Base-by-base conservation (phyloP, 139 green algal species). In the Protoeuglena noctilucae region DNA sequence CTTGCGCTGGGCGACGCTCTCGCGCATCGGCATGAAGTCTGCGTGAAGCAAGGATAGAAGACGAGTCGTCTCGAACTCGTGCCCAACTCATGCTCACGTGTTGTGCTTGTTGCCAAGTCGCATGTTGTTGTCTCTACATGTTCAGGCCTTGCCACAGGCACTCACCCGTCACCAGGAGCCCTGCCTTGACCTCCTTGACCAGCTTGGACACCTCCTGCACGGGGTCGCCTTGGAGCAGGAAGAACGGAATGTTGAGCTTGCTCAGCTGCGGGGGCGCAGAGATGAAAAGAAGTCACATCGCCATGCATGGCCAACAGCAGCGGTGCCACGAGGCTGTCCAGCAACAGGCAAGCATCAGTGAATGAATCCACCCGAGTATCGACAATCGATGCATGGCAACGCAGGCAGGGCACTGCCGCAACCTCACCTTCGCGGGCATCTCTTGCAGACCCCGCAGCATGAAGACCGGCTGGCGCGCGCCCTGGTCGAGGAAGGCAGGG, bases 401-500 rank as follows among this genome's bases (percentile, higher is more conserved):
- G n/a, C n/a, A n/a, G n/a, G n/a, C n/a, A n/a, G n/a, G n/a, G n/a
- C n/a, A n/a, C 16, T 72, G 41, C n/a, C n/a, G n/a, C n/a, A n/a
- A n/a, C n/a, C n/a, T n/a, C n/a, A n/a, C n/a, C 51, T 61, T 66
- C 7, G 65, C 57, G 54, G 72, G 52, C 66, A 96, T 51, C 58
- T 83, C 53, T 23, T 55, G 50, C 50, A 95, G 70, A 1, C 80
- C 87, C 7, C 79, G 65, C 24, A 95, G 66, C 78, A 95, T 87
- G 71, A 95, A 95, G 27, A 70, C 73, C 60, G 83, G 89, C 61
- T 94, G 86, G 3, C 87, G 68, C 1, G 80, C 76, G n/a, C 86
- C 79, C 26, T 74, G 72, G 24, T 62, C 57, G 19, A 43, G 7
- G 26, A 59, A 59, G 7, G 25, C 27, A 6, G 65, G n/a, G 54